phyloP scores from a whole-genome alignment of 352 stramenopile species.

The Phytopythium litorale region DNA sequence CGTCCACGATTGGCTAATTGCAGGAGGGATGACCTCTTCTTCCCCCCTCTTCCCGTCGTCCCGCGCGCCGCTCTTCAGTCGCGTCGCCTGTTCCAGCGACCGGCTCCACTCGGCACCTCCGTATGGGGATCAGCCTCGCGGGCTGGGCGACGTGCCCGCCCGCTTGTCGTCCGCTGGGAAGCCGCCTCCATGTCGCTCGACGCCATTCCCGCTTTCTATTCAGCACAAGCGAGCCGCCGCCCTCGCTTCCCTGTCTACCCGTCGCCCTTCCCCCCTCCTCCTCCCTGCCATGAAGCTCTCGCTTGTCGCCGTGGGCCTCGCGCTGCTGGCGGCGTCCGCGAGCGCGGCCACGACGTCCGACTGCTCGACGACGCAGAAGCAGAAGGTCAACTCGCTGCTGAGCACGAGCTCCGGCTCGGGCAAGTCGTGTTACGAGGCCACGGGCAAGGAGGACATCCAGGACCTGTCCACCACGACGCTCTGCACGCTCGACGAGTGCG shows the following conservation, averaged over 20 bases:
- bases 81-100: neutral
- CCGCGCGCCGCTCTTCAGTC: no score
- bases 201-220: slow-evolving; percentile 12
- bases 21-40: slow-evolving; percentile 22
- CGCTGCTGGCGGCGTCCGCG: slow-evolving; percentile 14
- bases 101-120: neutral
- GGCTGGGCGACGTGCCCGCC: slow-evolving; percentile 2
- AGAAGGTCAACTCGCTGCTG: slow-evolving; percentile 53
- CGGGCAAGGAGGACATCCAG: slow-evolving; percentile 37
- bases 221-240: slow-evolving; percentile 3
- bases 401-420: slow-evolving; percentile 51
- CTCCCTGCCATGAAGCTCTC: slow-evolving; percentile 32
- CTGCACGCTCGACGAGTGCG: slow-evolving; percentile 48
- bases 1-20: neutral
- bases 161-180: neutral
- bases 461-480: slow-evolving; percentile 44
- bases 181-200: neutral
- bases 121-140: neutral
- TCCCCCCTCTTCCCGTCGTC: neutral
- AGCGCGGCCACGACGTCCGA: slow-evolving; percentile 30
- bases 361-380: slow-evolving; percentile 47
- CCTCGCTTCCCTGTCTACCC: slow-evolving; percentile 16
- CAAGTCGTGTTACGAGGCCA: slow-evolving; percentile 51
- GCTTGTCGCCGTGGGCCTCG: slow-evolving; percentile 11
- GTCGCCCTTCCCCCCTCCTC: neutral